Evolutionary conservation across 805 yeast genomes (phyloP).

Genomic region (Sugiyamaella lignohabitans): DNA sequence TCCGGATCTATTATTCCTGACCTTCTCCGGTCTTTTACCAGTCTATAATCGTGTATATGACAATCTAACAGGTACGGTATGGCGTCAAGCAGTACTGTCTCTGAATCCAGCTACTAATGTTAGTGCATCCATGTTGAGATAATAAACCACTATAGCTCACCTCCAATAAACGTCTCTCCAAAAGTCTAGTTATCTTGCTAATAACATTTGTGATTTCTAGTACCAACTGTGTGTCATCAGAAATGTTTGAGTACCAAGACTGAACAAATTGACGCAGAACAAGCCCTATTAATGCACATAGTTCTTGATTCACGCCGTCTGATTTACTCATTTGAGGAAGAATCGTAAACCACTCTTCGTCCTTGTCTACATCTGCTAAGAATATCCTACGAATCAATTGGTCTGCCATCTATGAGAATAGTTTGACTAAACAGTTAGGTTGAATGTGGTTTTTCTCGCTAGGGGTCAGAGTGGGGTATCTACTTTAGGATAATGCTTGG

Average conservation of each 20-base stretch:
- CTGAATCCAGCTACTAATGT: constrained; percentile 30
- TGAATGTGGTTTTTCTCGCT: background rate
- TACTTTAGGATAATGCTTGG: background rate
- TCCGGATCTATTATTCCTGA: constrained; percentile 31
- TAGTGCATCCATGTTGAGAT: no score
- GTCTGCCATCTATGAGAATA: no score
- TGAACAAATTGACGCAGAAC: constrained; percentile 42
- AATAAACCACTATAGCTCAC: no score
- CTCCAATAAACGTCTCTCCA: constrained; percentile 33
- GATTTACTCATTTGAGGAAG: constrained; percentile 39
- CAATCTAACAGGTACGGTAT: constrained; percentile 37
- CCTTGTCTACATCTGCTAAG: constrained; percentile 20
- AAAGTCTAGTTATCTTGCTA: constrained; percentile 36
- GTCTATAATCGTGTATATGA: constrained; percentile 33
- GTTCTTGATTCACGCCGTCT: constrained; percentile 37
- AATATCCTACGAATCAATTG: constrained; percentile 26
- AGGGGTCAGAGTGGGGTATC: background rate
- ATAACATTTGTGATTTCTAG: constrained; percentile 33
- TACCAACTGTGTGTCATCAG: constrained; percentile 39
- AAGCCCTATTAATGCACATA: constrained; percentile 43
- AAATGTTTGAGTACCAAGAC: constrained; percentile 39
- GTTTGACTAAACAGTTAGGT: no score
- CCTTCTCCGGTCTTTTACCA: constrained; percentile 26
- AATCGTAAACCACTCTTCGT: constrained; percentile 19
- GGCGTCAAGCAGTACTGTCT: constrained; percentile 39